Evolutionary conservation across 1,284 basidiomycete genomes (phyloP), one percentile per base, ranked within the genome.

Genomic region (Ceratobasidium sp.): DNA sequence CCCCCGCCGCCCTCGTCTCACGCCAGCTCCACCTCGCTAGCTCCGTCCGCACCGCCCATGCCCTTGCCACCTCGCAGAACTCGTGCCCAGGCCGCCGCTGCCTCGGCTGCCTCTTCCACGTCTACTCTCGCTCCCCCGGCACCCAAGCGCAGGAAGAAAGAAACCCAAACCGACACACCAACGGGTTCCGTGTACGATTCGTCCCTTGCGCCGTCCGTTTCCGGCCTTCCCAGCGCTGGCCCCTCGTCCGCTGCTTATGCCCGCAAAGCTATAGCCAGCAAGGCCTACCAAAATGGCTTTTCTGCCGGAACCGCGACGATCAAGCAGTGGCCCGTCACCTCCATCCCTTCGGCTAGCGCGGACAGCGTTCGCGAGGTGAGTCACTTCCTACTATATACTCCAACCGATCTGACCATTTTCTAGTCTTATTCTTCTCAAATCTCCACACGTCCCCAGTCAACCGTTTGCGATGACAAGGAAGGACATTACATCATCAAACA

Each of bases 401-500:
- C 41, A 2, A 12, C 41, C 54, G 23, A 1, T 23, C 54, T 55
- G n/a, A 23, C 23, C 54, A 7, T 23, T 27, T 35, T n/a, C n/a
- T 50, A 67, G 23, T 70, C 52, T n/a, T 41, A 67, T 38, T 68
- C 77, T 2, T 81, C 81, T 33, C 81, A 82, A 55, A 76, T 79
- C 50, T 81, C 81, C 12, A 79, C 77, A 62, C 78, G 60, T 87
- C 89, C 76, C 87, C 79, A 78, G 41, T 74, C 70, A n/a, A 68
- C 78, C 50, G 76, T 65, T 14, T 97, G 95, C 86, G 96, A 97
- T 83, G 96, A 97, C 87, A 94, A 96, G 85, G 96, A 97, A 84
- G 96, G 96, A 33, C 96, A 97, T 85, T 97, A 97, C 84, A 95
- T 97, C 83, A 93, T 97, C 83, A 92, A 93, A 79, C 92, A 93